Percentiles rank a stretch among this genome's conserved stretches.
These are phyloP conservation scores for Nakazawaea siamensis DNA, from an alignment of 805 yeast genomes.

Conservation along the genomic window DNA sequence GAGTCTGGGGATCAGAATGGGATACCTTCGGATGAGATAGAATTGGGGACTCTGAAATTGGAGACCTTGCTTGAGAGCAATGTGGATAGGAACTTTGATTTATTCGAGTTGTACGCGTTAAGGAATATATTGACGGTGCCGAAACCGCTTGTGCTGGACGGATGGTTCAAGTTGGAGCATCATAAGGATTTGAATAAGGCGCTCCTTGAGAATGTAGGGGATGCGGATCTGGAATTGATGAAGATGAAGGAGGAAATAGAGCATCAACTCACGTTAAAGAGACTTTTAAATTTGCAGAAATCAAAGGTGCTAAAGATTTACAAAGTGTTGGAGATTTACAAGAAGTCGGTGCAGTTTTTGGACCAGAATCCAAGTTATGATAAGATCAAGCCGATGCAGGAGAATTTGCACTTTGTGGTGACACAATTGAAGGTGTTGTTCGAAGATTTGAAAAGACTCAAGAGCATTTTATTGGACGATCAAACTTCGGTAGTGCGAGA, in stretches of 20 bases:
- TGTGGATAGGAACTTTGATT: slow-evolving; percentile 78
- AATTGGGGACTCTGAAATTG: slow-evolving; percentile 70
- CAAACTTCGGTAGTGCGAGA: background rate
- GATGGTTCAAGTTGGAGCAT: slow-evolving; percentile 62
- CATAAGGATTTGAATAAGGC: slow-evolving; percentile 42
- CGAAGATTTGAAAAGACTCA: slow-evolving; percentile 4
- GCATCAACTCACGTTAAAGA: slow-evolving; percentile 34
- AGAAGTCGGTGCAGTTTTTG: background rate
- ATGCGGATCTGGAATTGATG: slow-evolving; percentile 16
- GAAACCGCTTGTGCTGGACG: slow-evolving; percentile 48
- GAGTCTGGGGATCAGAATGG: slow-evolving; percentile 12
- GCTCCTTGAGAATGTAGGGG: slow-evolving; percentile 13
- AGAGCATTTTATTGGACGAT: slow-evolving; percentile 1
- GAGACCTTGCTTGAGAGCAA: slow-evolving; percentile 69
- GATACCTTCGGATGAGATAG: slow-evolving; percentile 43
- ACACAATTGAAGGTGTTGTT: slow-evolving; percentile 16
- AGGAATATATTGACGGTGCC: slow-evolving; percentile 75
- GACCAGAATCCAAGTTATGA: slow-evolving; percentile 9
- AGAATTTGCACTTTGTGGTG: slow-evolving; percentile 18
- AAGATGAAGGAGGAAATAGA: slow-evolving; percentile 29
- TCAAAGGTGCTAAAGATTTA: slow-evolving; percentile 29
- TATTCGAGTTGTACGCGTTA: slow-evolving; percentile 72
- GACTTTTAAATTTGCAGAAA: slow-evolving; percentile 30
- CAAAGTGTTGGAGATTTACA: slow-evolving; percentile 17
- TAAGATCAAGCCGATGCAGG: slow-evolving; percentile 18